phyloP scores from a whole-genome alignment of 306 rosid genomes.

The Benincasa hispida region DNA sequence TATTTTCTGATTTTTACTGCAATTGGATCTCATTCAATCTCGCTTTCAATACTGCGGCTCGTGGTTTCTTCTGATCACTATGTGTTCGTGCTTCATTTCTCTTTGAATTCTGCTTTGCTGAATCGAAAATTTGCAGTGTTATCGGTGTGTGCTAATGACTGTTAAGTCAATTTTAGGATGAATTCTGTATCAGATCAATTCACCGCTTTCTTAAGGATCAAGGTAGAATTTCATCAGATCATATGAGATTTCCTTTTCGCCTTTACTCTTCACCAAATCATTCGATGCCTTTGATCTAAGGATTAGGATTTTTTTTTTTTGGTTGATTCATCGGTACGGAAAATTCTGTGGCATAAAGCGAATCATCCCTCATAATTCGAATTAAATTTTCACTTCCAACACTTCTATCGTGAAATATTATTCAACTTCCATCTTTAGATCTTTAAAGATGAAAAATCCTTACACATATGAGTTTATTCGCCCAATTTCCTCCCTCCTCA shows the following conservation, averaged over 20 bases:
- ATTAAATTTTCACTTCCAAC: background rate
- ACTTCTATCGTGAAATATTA: background rate
- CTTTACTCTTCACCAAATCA: background rate
- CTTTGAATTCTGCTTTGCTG: background rate
- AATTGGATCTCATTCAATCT: background rate
- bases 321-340: background rate
- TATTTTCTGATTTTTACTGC: background rate
- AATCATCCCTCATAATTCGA: background rate
- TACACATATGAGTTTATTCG: background rate
- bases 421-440: background rate
- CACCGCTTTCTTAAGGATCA: background rate
- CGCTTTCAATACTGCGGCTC: background rate
- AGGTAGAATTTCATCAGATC: background rate
- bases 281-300: background rate
- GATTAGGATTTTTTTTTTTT: background rate
- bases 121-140: background rate
- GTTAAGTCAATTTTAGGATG: background rate
- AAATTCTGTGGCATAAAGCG: background rate
- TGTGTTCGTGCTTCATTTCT: background rate
- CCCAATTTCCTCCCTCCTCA: background rate
- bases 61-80: background rate
- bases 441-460: background rate
- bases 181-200: background rate
- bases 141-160: background rate
- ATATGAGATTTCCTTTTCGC: background rate